Conservation (phyloP, 495 filamentous ascomycete species). For the Penicillium silybi region DNA sequence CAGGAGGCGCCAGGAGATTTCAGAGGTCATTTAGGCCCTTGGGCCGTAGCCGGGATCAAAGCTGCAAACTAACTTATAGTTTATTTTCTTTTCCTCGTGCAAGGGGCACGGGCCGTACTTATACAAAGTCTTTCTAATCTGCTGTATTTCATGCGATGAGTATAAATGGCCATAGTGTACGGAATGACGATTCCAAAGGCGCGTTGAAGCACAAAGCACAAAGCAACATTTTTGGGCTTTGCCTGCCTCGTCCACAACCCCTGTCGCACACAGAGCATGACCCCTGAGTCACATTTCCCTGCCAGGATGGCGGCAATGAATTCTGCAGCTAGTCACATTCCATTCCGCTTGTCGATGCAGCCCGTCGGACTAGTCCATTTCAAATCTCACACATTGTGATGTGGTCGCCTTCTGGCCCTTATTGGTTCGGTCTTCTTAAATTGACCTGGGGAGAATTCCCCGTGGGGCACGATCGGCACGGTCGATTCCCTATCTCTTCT, state of each 20-base stretch:
- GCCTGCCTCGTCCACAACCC: neutral
- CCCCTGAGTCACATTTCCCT: slow-evolving; percentile 20
- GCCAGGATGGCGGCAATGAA: slow-evolving; percentile 16
- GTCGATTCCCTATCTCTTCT: slow-evolving; percentile 10
- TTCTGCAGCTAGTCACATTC: slow-evolving; percentile 26
- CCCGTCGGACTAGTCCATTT: slow-evolving; percentile 13
- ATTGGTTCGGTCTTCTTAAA: slow-evolving; percentile 5
- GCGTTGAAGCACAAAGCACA: neutral
- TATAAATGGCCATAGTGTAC: neutral
- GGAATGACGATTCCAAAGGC: neutral
- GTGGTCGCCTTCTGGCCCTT: neutral
- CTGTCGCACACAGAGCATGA: slow-evolving; percentile 10
- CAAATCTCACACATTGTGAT: slow-evolving; percentile 3
- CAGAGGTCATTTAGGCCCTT: neutral
- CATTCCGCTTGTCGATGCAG: slow-evolving; percentile 12
- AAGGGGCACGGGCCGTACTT: neutral
- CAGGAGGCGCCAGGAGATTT: neutral
- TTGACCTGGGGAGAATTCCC: slow-evolving; percentile 13
- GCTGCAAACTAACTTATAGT: neutral
- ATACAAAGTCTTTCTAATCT: neutral
- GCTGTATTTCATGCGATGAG: neutral
- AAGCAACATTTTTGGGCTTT: neutral
- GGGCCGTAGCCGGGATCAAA: no score
- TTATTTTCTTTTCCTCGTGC: neutral
- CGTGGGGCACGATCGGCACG: slow-evolving; percentile 23